These are phyloP conservation scores for Cordyceps javanica DNA, from an alignment of 2,329 filamentous ascomycete species.

Conservation along the genomic window DNA sequence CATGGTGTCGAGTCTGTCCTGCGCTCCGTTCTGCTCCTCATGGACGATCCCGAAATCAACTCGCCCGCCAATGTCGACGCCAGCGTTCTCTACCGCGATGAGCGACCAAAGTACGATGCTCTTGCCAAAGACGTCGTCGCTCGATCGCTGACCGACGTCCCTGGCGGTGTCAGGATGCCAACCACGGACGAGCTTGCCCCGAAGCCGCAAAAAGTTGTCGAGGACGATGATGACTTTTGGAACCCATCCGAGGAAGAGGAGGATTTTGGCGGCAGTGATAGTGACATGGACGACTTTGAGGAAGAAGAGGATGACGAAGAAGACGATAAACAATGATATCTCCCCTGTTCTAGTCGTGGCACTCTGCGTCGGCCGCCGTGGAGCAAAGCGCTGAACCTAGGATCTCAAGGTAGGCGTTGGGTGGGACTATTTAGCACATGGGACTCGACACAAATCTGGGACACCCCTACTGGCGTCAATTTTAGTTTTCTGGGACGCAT, in stretches of 20 bases:
- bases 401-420: slow-evolving; percentile 1
- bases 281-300: slow-evolving; percentile 55
- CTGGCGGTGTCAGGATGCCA: slow-evolving; percentile 74
- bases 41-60: slow-evolving; percentile 90
- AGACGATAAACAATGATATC: slow-evolving; percentile 46
- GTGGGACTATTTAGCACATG: background rate
- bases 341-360: slow-evolving; percentile 13
- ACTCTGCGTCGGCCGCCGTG: background rate
- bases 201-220: slow-evolving; percentile 51
- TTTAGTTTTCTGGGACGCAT: background rate
- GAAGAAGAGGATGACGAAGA: slow-evolving; percentile 53
- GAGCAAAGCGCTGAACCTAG: background rate
- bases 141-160: slow-evolving; percentile 71
- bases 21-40: slow-evolving; percentile 81
- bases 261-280: slow-evolving; percentile 72
- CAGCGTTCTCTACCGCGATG: slow-evolving; percentile 74
- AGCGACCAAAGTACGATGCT: slow-evolving; percentile 61
- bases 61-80: slow-evolving; percentile 95
- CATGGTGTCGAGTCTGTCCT: slow-evolving; percentile 94
- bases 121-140: slow-evolving; percentile 65
- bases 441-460: background rate
- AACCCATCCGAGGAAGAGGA: slow-evolving; percentile 68
- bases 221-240: slow-evolving; percentile 79
- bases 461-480: background rate
- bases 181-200: slow-evolving; percentile 59